These are phyloP conservation scores for Epichloe glyceriae DNA, from an alignment of 2,329 filamentous ascomycete species.

Conservation along the genomic window DNA sequence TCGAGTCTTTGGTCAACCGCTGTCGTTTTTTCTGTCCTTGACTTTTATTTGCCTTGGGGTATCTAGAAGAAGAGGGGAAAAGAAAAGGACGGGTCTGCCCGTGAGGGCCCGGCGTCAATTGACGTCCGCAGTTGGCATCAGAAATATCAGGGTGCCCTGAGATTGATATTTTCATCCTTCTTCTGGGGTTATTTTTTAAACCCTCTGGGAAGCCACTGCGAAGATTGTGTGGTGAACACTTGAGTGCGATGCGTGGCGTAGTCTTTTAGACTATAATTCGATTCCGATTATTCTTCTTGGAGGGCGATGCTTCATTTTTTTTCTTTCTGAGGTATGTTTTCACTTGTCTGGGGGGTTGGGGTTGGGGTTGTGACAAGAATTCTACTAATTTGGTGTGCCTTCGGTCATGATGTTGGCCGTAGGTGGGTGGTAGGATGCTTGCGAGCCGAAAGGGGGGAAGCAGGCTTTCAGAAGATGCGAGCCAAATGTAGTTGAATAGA, in stretches of 20 bases:
- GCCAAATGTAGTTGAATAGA: too few species aligned
- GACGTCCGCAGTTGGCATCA: constrained; percentile 13
- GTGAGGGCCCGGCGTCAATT: constrained; percentile 12
- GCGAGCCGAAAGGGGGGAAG: not conserved
- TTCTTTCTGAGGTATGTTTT: constrained; percentile 8
- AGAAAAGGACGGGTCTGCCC: constrained; percentile 13
- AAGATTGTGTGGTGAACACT: constrained; percentile 13
- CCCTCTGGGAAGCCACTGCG: constrained; percentile 13
- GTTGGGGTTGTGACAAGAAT: not conserved
- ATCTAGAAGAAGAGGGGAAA: not conserved
- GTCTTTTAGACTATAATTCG: constrained; percentile 11
- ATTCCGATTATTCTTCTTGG: constrained; percentile 15
- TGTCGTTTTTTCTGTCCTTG: constrained; percentile 5
- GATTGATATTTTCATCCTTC: not conserved
- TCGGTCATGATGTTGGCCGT: not conserved
- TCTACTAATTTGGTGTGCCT: constrained; percentile 6
- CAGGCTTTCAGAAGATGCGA: not conserved
- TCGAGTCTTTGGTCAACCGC: constrained; percentile 6
- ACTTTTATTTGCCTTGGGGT: not conserved
- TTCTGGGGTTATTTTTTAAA: not conserved
- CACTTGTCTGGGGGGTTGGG: not conserved
- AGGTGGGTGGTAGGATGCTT: not conserved
- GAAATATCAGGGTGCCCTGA: constrained; percentile 10
- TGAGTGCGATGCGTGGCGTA: constrained; percentile 15
- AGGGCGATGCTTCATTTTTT: constrained; percentile 13